These are phyloP conservation scores for Papilionanthe hybrid DNA, from an alignment of 116 monocot genomes.

Conservation along the genomic window DNA sequence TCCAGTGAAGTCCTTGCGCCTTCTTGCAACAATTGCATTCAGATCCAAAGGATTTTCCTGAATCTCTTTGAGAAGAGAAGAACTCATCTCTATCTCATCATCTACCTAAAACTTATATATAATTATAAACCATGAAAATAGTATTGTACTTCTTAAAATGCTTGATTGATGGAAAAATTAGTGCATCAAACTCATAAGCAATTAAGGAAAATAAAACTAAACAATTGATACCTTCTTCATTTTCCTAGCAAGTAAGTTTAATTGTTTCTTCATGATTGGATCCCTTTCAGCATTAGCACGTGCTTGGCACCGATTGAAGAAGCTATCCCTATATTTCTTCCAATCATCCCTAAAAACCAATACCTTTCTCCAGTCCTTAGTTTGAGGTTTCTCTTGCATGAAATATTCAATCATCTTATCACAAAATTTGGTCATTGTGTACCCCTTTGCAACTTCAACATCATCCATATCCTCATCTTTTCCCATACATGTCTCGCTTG, in stretches of 20 bases:
- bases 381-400: conserved; percentile 66
- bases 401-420: conserved; percentile 94
- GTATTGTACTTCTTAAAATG: background rate
- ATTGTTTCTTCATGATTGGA: conserved; percentile 49
- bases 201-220: background rate
- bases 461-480: conserved; percentile 23
- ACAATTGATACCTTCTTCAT: conserved; percentile 52
- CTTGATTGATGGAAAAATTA: background rate
- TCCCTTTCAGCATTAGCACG: conserved; percentile 62
- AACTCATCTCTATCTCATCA: conserved; percentile 68
- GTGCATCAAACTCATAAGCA: background rate
- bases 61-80: conserved; percentile 66
- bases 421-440: conserved; percentile 89
- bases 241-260: conserved; percentile 63
- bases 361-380: conserved; percentile 92
- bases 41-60: conserved; percentile 70
- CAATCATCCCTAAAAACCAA: conserved; percentile 87
- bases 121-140: background rate
- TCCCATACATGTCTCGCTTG: conserved; percentile 14
- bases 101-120: conserved; percentile 48
- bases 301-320: conserved; percentile 54
- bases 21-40: conserved; percentile 71
- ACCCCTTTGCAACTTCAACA: conserved; percentile 61
- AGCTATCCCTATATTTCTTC: conserved; percentile 67
- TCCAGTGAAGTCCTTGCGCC: conserved; percentile 73